Evolutionary conservation across 2,329 filamentous ascomycete genomes (phyloP), one percentile per base, ranked within the genome.

Genomic region (Didymella pomorum): DNA sequence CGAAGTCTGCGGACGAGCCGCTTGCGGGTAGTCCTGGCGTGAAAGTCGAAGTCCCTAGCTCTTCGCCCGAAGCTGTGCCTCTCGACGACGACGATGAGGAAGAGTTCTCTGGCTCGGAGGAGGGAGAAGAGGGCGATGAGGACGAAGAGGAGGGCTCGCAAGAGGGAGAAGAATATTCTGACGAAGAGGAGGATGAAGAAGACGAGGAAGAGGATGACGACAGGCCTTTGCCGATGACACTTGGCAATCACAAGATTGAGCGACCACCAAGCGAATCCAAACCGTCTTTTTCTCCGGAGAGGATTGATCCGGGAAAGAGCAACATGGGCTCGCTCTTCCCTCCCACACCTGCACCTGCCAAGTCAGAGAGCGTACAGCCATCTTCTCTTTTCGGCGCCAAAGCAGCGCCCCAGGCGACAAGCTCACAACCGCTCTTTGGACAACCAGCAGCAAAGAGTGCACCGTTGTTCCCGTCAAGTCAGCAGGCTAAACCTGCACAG

Each of bases 1-100:
- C 71, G 2, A 69, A 76, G 55, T 61, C 65, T 23, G 61, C 64
- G 12, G 71, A 73, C 41, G 79, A 81, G 28, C 80, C 80, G 6
- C 72, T 82, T 29, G 80, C 80, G 31, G 81, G 80, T 14, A 81
- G 79, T 41, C 81, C 81, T n/a, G 78, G 79, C 20, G 71, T 82
- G 11, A 77, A 81, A 48, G 71, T 78, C 2, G 73, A 78, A 52
- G 73, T 69, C 18, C 74, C 75, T 9, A 70, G 70, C 26, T 77
- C 74, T 25, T 71, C 70, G 25, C 70, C 68, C 8, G 71, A 75
- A 29, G 72, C 68, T 46, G 74, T 71, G 21, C 72, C 69, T 20
- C 59, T 71, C 23, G 68, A 71, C 10, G 71, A 76, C 23, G 66
- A 69, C 33, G 65, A 64, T 23, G 78, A 76, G 12, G 79, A 78